Evolutionary conservation across 2,329 filamentous ascomycete species (phyloP), one percentile per base, ranked within the genome.

Genomic region (Xylaria digitata): DNA sequence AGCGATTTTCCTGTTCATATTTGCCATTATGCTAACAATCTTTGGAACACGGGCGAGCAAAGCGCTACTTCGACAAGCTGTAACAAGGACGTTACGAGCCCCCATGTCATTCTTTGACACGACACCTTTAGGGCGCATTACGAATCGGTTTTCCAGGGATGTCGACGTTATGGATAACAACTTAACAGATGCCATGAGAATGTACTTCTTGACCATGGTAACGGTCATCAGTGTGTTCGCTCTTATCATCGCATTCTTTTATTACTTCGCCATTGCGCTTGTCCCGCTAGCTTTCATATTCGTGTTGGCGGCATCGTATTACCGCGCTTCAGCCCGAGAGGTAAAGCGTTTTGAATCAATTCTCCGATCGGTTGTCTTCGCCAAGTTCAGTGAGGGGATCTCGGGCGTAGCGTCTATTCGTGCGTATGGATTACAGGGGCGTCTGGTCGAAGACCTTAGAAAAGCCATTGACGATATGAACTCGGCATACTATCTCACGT

Each of bases 151-250:
- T 80, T 96, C 93, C 37, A 91, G 95, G 72, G 96, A 99, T 75
- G 92, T 98, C 46, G 93, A 97, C 75, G 93, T 96, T 63, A 96
- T 98, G 93, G 96, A 98, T 81, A 97, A 97, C 78, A 93, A 90
- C 65, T 82, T 97, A 49, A 91, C 91, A 0, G 95, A 97, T 74
- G 91, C 93, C 3, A 93, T 97, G 80, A 89, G 95, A 71, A 97
- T 97, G 89, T 97, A 95, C 82, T 90, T 94, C 74, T 82, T 97
- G 73, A 97, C 93, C 1, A 81, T 97, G 72, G 90, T 88, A 45
- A 93, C 91, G 86, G 94, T 97, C 71, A 82, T 90, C 1, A 90
- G 92, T 4, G 92, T 97, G 42, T 97, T 97, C 76, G 88, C 90
- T 48, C 85, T 98, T 71, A 96, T 97, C 81, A 96, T 98, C 74